Base-by-base conservation (phyloP, 2,329 filamentous ascomycete species). In the Aspergillus glaucus region DNA sequence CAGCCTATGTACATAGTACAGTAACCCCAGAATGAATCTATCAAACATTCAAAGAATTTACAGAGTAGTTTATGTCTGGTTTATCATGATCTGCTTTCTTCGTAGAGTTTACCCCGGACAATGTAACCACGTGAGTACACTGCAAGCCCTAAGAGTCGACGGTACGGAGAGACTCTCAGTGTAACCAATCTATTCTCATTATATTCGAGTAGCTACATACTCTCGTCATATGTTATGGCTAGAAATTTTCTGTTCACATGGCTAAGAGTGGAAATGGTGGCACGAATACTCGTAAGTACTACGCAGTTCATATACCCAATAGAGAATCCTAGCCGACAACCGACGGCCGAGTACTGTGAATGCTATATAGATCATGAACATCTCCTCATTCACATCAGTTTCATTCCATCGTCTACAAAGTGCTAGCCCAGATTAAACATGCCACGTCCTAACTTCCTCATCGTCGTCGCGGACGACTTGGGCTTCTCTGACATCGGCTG, bases 401-500 rank as follows among this genome's bases (percentile, higher is more conserved):
- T 42, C 39, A 47, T 36, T 34, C 9, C 15, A 30, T 8, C 22
- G 22, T 47, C 45, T 37, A 52, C 6, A 43, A 21, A 21, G 4
- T 21, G 21, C 21, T 21, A 21, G 1, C 4, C 21, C 21, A 3
- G 21, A 21, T 1, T 21, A 21, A 4, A 21, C 21, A 66, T 66
- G 62, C 46, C 58, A 45, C 74, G 76, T 37, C 80, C 80, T 17
- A 82, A 82, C 60, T 82, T 82, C 64, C 75, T 83, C 46, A 71
- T 82, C 55, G 73, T 81, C 50, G 73, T 81, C 39, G 78, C 79
- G 26, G 79, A 81, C 60, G 79, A 82, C 59, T 69, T 82, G 15
- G 79, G 79, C n/a, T 82, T 80, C 69, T 77, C 76, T 42, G 80
- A 84, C 55, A 70, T 80, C 17, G 75, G 76, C 43, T 77, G 76